Base-by-base conservation (phyloP, 345 rosid genomes). In the Gynandropsis gynandra region DNA sequence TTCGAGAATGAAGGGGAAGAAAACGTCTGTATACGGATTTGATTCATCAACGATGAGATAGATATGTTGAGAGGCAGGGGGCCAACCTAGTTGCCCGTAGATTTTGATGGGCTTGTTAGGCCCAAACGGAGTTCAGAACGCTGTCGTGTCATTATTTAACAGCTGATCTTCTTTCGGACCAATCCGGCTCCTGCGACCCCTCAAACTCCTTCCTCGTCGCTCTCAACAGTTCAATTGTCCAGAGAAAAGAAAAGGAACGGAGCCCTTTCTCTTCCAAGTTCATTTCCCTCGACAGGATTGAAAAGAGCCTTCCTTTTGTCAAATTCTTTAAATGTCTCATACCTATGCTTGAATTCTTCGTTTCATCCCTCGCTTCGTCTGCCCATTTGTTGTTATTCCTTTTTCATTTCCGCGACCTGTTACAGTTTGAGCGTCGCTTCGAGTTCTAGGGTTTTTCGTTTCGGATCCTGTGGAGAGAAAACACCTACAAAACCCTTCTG, bases 181-280 rank as follows among this genome's bases (percentile, higher is more conserved):
- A 24, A 24, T 2, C 29, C 29, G 5, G 4, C 5, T 24, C 5
- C 29, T n/a, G n/a, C n/a, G n/a, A n/a, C n/a, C 59, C 39, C 64
- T 63, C 61, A 56, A 47, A 47, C 59, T 60, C 66, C 61, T 59
- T 59, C 71, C 42, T 48, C 48, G 41, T 24, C 42, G 7, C 57
- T 53, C 59, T 24, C 29, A 24, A 24, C 5, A 2, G 29, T 24
- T 24, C 29, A 24, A 24, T 24, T 24, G 29, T 5, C 29, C 29
- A 24, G 29, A 2, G 29, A 24, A 24, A 24, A n/a, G n/a, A n/a
- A n/a, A n/a, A n/a, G n/a, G n/a, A 2, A 24, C 29, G 5, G 29
- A 24, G 29, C 29, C 29, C 29, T 24, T 4, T 16, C 37, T 42
- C 48, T 24, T 1, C n/a, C 11, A 52, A 47, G 6, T 21, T 59